Conservation (phyloP, 352 stramenopile genomes). For the Thalassiosira livingstoniorum region DNA sequence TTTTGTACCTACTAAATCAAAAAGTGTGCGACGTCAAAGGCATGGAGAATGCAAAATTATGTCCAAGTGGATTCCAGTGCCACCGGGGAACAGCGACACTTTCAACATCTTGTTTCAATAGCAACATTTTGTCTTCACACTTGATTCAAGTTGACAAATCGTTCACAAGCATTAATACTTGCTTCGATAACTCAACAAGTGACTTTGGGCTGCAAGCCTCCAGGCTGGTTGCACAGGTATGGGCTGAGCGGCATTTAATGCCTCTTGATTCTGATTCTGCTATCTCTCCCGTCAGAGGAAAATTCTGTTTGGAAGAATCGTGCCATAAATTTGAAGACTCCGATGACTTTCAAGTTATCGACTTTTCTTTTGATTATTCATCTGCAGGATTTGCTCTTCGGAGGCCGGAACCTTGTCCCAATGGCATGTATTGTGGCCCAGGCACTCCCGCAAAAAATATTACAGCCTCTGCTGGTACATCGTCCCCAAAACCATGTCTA, state of each 20-base stretch:
- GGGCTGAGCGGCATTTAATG: conserved; percentile 92
- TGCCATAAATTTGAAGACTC: conserved; percentile 90
- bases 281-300: conserved; percentile 89
- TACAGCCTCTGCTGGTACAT: conserved; percentile 88
- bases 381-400: conserved; percentile 88
- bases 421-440: conserved; percentile 69
- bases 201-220: conserved; percentile 95
- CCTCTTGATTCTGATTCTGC: conserved; percentile 87
- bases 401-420: conserved; percentile 61
- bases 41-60: conserved; percentile 91
- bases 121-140: conserved; percentile 23
- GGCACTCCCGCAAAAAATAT: conserved; percentile 21
- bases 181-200: conserved; percentile 94
- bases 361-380: conserved; percentile 88
- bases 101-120: conserved; percentile 88
- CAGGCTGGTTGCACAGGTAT: conserved; percentile 89
- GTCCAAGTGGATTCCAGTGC: conserved; percentile 95
- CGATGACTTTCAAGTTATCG: conserved; percentile 86
- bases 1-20: neutral
- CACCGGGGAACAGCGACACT: conserved; percentile 94
- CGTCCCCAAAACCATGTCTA: conserved; percentile 86
- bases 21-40: conserved; percentile 92
- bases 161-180: conserved; percentile 66
- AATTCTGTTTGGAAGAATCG: conserved; percentile 93
- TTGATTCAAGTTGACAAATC: conserved; percentile 2